These are phyloP conservation scores for Ophiostoma tasmaniense DNA, from an alignment of 2,329 filamentous ascomycete species.

Conservation along the genomic window DNA sequence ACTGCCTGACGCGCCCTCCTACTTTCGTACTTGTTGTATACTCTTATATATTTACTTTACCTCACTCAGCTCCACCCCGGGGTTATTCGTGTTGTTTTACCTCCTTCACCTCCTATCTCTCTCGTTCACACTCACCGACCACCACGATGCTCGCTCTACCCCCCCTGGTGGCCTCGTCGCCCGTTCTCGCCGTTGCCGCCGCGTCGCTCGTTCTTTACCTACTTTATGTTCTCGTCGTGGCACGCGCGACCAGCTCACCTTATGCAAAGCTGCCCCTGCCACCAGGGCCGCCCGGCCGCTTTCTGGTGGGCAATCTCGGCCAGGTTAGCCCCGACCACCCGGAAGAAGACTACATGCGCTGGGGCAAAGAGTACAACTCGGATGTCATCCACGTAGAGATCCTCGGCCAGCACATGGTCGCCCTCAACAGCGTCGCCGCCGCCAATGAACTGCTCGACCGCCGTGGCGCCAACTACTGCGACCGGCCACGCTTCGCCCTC, in stretches of 20 bases:
- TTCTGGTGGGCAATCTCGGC: conserved; percentile 84
- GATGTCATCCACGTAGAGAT: conserved; percentile 28
- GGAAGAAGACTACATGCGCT: conserved; percentile 30
- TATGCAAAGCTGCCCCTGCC: conserved; percentile 15
- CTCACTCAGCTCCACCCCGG: not conserved
- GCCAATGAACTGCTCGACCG: conserved; percentile 34
- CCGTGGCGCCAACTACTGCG: conserved; percentile 32
- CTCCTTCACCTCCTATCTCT: not conserved
- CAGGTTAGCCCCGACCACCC: conserved; percentile 90
- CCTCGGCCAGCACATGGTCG: conserved; percentile 32
- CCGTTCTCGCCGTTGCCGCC: conserved; percentile 3
- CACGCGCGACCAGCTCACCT: not conserved
- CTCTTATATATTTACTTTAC: not conserved
- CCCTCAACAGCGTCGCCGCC: conserved; percentile 31
- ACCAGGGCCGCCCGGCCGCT: conserved; percentile 17
- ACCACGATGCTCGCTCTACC: not conserved
- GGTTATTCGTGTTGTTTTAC: not conserved
- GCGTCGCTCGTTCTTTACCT: conserved; percentile 10
- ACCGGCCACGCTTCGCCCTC: conserved; percentile 32
- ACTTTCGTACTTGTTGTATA: not conserved
- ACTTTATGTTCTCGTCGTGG: not conserved
- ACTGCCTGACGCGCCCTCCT: not conserved
- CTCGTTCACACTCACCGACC: not conserved
- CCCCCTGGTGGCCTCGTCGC: not conserved
- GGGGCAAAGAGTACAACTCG: conserved; percentile 21